A percentile compares a stretch with the other conserved stretches of the same genome.
Conservation (phyloP, 495 filamentous ascomycete species). For the Rostrohypoxylon terebratum region DNA sequence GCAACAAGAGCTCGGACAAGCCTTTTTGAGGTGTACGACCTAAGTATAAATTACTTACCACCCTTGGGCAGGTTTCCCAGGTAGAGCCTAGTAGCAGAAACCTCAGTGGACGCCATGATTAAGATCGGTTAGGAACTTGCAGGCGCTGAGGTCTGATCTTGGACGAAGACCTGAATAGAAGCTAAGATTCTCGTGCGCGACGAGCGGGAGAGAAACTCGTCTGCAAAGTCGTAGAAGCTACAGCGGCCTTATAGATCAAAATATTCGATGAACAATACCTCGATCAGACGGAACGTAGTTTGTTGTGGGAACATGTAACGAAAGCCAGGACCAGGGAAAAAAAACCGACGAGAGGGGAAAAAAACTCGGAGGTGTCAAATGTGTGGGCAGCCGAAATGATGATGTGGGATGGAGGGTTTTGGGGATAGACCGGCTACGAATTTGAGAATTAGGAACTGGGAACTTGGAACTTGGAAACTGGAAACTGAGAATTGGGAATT, state of each 20-base stretch:
- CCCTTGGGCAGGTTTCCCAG: slow-evolving; percentile 96
- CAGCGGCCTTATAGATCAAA: slow-evolving; percentile 21
- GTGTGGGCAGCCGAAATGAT: slow-evolving; percentile 25
- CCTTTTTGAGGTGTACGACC: slow-evolving; percentile 42
- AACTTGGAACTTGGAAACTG: slow-evolving; percentile 7
- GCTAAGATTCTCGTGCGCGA: slow-evolving; percentile 18
- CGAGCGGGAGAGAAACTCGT: slow-evolving; percentile 11
- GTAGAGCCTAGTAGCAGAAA: slow-evolving; percentile 93
- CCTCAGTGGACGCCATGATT: slow-evolving; percentile 71
- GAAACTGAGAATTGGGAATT: background rate
- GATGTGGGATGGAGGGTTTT: slow-evolving; percentile 23
- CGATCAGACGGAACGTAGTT: slow-evolving; percentile 20
- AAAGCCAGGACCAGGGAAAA: slow-evolving; percentile 21
- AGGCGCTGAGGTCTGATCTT: slow-evolving; percentile 21
- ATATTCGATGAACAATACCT: slow-evolving; percentile 6
- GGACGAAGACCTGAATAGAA: slow-evolving; percentile 17
- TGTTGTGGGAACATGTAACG: slow-evolving; percentile 7
- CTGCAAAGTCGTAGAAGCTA: slow-evolving; percentile 20
- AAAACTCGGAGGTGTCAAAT: slow-evolving; percentile 37
- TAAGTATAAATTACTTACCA: slow-evolving; percentile 74
- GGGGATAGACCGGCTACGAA: slow-evolving; percentile 36
- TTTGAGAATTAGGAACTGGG: background rate
- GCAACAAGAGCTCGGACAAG: slow-evolving; percentile 43
- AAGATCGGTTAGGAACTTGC: slow-evolving; percentile 27
- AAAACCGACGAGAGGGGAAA: slow-evolving; percentile 40